Evolutionary conservation across 2,329 filamentous ascomycete species (phyloP).

Genomic region (Clarireedia paspali): DNA sequence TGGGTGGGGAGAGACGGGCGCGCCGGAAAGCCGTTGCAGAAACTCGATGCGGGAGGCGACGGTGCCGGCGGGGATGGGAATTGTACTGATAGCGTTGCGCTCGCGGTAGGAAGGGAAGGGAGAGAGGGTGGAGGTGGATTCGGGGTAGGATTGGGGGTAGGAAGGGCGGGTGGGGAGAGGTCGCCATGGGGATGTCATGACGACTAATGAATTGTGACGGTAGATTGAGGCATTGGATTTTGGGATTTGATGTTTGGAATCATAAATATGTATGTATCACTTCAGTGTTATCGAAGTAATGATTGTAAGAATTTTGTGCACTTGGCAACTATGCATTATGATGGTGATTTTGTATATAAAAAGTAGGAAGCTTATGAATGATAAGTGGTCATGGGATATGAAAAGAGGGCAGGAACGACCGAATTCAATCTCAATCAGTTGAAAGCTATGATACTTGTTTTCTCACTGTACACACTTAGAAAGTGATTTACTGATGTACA

Average conservation of each 20-base stretch:
- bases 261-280: no score
- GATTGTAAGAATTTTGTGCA: neutral
- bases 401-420: slow-evolving; percentile 9
- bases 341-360: neutral
- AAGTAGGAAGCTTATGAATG: neutral
- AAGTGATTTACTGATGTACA: slow-evolving; percentile 29
- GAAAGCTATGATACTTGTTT: slow-evolving; percentile 7
- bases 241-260: no score
- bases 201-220: no score
- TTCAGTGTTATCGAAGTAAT: neutral
- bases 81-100: neutral
- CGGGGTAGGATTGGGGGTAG: neutral
- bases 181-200: neutral
- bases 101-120: neutral
- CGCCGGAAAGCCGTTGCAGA: slow-evolving; percentile 26
- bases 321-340: slow-evolving; percentile 8
- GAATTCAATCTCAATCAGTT: neutral
- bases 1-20: neutral
- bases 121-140: neutral
- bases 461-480: slow-evolving; percentile 21
- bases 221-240: no score
- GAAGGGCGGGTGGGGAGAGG: neutral
- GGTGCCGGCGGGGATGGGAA: slow-evolving; percentile 27
- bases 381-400: neutral
- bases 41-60: slow-evolving; percentile 30